A percentile compares a stretch with the other conserved stretches of the same genome.
Evolutionary conservation across 768 basidiomycete species (phyloP).

Genomic region (Tulasnella sp.): DNA sequence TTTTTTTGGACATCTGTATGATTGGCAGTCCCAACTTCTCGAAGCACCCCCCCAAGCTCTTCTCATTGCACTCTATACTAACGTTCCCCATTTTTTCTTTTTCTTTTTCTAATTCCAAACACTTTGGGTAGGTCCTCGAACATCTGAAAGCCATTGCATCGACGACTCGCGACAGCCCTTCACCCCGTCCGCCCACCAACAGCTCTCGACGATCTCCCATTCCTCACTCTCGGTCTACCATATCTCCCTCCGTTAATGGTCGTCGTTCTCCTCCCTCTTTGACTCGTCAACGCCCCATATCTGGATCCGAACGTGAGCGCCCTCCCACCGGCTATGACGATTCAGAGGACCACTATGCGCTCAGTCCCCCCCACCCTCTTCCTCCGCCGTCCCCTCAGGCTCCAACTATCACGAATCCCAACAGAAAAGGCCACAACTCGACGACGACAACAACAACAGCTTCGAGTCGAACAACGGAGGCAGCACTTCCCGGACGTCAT

Average conservation of each 20-base stretch:
- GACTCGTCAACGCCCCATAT: slow-evolving; percentile 35
- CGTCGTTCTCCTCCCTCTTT: not conserved
- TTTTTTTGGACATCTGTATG: too few species aligned
- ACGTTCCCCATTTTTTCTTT: not conserved
- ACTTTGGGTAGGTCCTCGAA: slow-evolving; percentile 45
- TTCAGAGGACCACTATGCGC: slow-evolving; percentile 4
- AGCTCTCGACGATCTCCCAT: slow-evolving; percentile 24
- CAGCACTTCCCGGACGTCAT: too few species aligned
- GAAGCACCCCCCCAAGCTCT: too few species aligned
- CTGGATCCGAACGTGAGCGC: slow-evolving; percentile 54
- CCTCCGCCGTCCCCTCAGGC: not conserved
- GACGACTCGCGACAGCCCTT: slow-evolving; percentile 44
- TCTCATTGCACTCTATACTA: slow-evolving; percentile 12
- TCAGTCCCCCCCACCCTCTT: slow-evolving; percentile 9
- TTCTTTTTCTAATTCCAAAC: too few species aligned
- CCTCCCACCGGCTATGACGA: not conserved
- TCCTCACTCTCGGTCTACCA: slow-evolving; percentile 28
- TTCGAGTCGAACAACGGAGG: too few species aligned
- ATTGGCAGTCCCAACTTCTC: too few species aligned
- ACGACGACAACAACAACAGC: too few species aligned
- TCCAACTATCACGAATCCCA: too few species aligned
- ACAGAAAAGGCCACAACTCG: not conserved
- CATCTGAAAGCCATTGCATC: slow-evolving; percentile 44
- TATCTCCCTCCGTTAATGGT: slow-evolving; percentile 24
- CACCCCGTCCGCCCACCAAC: slow-evolving; percentile 41